A percentile compares a stretch with the other conserved stretches of the same genome.
These are phyloP conservation scores for Sporothrix pallida DNA, from an alignment of 2,329 filamentous ascomycete species.

Conservation along the genomic window DNA sequence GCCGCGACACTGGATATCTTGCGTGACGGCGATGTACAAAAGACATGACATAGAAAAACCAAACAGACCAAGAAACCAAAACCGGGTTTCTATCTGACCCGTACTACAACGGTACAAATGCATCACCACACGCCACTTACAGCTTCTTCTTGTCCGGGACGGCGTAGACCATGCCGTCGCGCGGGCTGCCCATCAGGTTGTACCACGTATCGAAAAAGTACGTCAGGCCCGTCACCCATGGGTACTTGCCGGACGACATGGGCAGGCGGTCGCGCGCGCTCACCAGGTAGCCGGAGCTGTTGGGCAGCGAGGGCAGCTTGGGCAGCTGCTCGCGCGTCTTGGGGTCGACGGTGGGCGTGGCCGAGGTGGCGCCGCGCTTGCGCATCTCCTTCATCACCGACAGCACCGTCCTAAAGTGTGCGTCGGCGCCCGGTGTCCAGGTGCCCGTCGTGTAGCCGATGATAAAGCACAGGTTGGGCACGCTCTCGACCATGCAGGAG, in stretches of 20 bases:
- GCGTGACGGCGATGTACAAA: not conserved
- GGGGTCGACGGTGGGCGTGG: constrained; percentile 38
- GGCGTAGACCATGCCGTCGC: constrained; percentile 36
- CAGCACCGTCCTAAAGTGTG: constrained; percentile 36
- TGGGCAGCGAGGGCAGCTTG: constrained; percentile 36
- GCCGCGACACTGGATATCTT: constrained; percentile 6
- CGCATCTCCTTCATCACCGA: constrained; percentile 37
- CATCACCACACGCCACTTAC: not conserved
- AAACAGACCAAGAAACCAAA: not conserved
- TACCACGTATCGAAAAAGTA: constrained; percentile 41
- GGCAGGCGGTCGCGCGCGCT: constrained; percentile 41
- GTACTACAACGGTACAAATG: too few relatives aligned
- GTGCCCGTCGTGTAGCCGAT: constrained; percentile 65
- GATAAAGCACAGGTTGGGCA: constrained; percentile 65
- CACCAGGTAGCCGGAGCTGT: constrained; percentile 42
- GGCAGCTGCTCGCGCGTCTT: constrained; percentile 37
- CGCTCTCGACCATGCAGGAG: constrained; percentile 63
- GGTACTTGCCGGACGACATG: constrained; percentile 39
- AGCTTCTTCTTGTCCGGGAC: constrained; percentile 32
- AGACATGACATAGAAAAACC: not conserved
- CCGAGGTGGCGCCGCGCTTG: constrained; percentile 37
- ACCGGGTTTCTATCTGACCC: too few relatives aligned
- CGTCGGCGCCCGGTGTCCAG: constrained; percentile 68
- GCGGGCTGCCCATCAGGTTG: constrained; percentile 40
- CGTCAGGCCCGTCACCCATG: constrained; percentile 41